Percentiles rank a stretch among this genome's conserved stretches.
phyloP scores from a whole-genome alignment of 352 stramenopile genomes.

The Phytopythium aichiense region DNA sequence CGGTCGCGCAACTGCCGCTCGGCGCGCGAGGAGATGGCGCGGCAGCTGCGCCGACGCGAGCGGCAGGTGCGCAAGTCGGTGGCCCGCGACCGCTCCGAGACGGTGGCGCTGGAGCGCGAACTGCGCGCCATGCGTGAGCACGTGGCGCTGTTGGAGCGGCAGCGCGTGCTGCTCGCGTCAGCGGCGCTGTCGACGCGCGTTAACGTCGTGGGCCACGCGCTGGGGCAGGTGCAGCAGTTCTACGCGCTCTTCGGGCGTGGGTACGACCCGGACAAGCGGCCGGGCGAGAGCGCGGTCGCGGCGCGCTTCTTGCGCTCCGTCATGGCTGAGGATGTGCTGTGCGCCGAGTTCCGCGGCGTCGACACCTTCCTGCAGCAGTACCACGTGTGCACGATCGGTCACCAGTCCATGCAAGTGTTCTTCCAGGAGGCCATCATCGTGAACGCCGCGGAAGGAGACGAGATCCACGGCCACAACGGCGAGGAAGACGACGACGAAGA shows the following conservation, averaged over 20 bases:
- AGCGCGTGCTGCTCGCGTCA: constrained; percentile 32
- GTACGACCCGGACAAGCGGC: constrained; percentile 20
- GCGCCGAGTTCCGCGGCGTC: constrained; percentile 52
- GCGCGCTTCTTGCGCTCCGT: constrained; percentile 33
- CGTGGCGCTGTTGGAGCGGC: constrained; percentile 30
- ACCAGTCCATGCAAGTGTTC: constrained; percentile 26
- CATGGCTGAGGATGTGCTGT: constrained; percentile 41
- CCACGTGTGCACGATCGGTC: constrained; percentile 23
- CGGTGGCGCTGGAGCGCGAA: constrained; percentile 10
- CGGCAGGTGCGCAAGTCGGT: not conserved
- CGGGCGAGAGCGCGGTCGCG: constrained; percentile 14
- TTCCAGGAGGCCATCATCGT: constrained; percentile 22
- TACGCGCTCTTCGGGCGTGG: constrained; percentile 42
- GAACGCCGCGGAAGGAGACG: constrained; percentile 6
- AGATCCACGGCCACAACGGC: too few species aligned
- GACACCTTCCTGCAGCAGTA: constrained; percentile 50
- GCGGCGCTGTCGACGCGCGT: constrained; percentile 21
- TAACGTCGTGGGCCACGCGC: constrained; percentile 29
- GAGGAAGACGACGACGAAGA: not conserved
- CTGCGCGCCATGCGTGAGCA: constrained; percentile 25
- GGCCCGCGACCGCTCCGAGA: not conserved
- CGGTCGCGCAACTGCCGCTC: constrained; percentile 27
- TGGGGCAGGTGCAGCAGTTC: constrained; percentile 31
- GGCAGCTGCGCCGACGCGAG: not conserved
- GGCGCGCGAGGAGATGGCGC: constrained; percentile 7